phyloP scores from a whole-genome alignment of 2,329 filamentous ascomycete species.

The Pestalotiopsis sp. region DNA sequence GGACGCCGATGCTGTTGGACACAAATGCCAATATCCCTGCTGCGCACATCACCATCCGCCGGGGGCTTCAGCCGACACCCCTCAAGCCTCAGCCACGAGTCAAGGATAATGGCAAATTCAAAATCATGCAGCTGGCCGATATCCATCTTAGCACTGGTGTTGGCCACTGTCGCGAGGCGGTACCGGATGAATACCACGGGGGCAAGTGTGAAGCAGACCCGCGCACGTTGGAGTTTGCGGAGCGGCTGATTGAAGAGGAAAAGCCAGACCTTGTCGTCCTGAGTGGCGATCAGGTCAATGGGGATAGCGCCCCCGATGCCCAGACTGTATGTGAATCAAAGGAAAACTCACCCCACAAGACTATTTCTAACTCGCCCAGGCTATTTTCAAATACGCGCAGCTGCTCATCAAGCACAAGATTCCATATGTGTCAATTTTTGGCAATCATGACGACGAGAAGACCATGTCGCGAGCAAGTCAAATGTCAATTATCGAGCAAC shows the following conservation, averaged over 20 bases:
- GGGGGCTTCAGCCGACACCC: constrained; percentile 65
- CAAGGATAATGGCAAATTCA: constrained; percentile 88
- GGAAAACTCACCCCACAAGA: neutral
- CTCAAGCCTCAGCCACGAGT: constrained; percentile 77
- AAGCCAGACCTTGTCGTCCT: constrained; percentile 90
- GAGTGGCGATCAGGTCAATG: constrained; percentile 94
- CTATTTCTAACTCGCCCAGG: constrained; percentile 43
- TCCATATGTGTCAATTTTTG: constrained; percentile 92
- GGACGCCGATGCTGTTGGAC: constrained; percentile 73
- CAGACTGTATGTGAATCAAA: constrained; percentile 65
- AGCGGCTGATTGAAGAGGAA: constrained; percentile 83
- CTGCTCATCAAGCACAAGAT: constrained; percentile 85
- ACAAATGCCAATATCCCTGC: constrained; percentile 62
- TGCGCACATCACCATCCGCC: constrained; percentile 76
- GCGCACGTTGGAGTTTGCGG: constrained; percentile 87
- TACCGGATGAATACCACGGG: constrained; percentile 71
- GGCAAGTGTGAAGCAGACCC: constrained; percentile 89
- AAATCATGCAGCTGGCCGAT: constrained; percentile 96
- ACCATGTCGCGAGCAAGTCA: constrained; percentile 74
- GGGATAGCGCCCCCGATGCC: constrained; percentile 86
- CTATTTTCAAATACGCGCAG: constrained; percentile 90
- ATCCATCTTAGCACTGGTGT: constrained; percentile 90
- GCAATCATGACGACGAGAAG: constrained; percentile 92
- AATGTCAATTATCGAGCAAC: constrained; percentile 82
- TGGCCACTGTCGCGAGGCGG: constrained; percentile 82